Base-by-base conservation (phyloP, 2,329 filamentous ascomycete species). In the Fusarium dimerum region DNA sequence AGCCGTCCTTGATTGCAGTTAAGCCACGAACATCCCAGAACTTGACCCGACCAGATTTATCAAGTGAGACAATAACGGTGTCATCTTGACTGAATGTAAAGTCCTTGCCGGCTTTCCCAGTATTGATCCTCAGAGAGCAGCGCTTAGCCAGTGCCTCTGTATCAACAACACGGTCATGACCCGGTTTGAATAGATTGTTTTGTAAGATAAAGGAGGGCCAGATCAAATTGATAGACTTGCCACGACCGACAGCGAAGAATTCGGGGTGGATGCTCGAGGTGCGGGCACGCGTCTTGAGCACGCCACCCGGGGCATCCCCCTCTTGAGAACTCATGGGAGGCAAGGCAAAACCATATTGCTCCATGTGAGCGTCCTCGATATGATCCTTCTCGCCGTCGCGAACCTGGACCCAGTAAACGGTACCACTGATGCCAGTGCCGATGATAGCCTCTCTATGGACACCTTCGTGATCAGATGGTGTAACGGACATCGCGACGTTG, bases 41-140 rank as follows among this genome's bases (percentile, higher is more conserved):
- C 73, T 96, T 94, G 75, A 97, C 87, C 56, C 91, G 87, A 44
- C 94, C 95, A 54, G 92, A 93, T 77, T 99, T 99, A 72, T 99
- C 95, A 47, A 99, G 84, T 45, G 93, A 97, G 43, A 95, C 92
- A 62, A 99, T 91, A 40, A 93, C 87, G 2, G 88, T 90, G 71
- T 99, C 94, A 71, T 99, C 94, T 71, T 96, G 92, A 72, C 93
- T 97, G 75, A 99, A 99, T 43, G 87, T 89, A 70, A 99, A 99
- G 71, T 99, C 94, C 73, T 99, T 99, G 58, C 92, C 94, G 60
- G 94, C 93, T 78, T 99, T 99, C 63, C 93, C 94, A 56, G 92
- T 97, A 63, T 93, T 91, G 73, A 99, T 96, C 74, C 92, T 95
- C 60, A 97, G 78, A 45, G 89, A 89, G 66, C 90, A 92, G 68